A percentile compares a stretch with the other conserved stretches of the same genome.
These are phyloP conservation scores for Cyphellophora attinorum DNA, from an alignment of 2,329 filamentous ascomycete genomes.

Conservation along the genomic window DNA sequence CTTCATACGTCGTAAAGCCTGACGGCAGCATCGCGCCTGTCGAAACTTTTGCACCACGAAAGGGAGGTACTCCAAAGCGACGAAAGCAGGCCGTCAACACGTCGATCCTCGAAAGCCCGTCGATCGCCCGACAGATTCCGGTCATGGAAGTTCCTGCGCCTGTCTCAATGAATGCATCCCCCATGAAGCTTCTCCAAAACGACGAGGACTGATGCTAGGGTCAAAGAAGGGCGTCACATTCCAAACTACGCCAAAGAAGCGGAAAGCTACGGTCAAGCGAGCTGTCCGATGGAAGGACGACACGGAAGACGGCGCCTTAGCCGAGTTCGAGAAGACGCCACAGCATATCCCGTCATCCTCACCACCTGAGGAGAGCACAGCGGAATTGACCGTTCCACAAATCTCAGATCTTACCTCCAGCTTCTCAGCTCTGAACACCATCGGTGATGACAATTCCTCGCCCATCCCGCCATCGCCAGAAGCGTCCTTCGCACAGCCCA, in stretches of 20 bases:
- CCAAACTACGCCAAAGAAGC: constrained; percentile 60
- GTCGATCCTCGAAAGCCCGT: constrained; percentile 36
- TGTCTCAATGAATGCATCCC: constrained; percentile 45
- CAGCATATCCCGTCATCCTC: constrained; percentile 41
- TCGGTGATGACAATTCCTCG: constrained; percentile 39
- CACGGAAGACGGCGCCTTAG: constrained; percentile 72
- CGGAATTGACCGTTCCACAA: constrained; percentile 37
- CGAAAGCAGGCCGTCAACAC: constrained; percentile 33
- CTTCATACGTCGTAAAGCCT: constrained; percentile 80
- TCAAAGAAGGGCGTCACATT: constrained; percentile 68
- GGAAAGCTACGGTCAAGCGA: constrained; percentile 60
- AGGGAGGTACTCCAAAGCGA: constrained; percentile 68
- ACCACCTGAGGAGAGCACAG: constrained; percentile 40
- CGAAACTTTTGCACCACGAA: constrained; percentile 59
- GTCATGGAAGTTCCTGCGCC: constrained; percentile 20
- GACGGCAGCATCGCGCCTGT: constrained; percentile 54
- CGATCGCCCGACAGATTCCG: constrained; percentile 33
- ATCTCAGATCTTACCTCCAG: constrained; percentile 43
- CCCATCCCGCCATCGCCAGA: constrained; percentile 48
- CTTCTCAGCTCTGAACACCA: constrained; percentile 23
- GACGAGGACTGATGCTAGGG: constrained; percentile 54
- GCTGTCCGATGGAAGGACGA: constrained; percentile 90
- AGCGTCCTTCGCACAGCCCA: constrained; percentile 50
- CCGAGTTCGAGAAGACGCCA: constrained; percentile 87
- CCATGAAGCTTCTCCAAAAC: constrained; percentile 70